Conservation (phyloP, 1,284 basidiomycete genomes). For the Naganishia albida region DNA sequence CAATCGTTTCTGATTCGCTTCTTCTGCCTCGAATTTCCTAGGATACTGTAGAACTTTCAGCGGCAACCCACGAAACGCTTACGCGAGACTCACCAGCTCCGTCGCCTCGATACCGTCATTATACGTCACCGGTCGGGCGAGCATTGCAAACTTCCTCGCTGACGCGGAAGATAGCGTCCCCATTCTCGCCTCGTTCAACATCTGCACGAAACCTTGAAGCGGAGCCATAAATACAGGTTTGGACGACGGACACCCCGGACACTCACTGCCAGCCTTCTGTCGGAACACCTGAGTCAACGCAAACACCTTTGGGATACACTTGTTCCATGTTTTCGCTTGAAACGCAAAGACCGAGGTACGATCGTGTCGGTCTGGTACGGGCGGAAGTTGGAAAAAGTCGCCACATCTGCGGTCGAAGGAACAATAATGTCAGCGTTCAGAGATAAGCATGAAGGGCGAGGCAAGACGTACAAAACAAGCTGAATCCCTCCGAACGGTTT, state of each 20-base stretch:
- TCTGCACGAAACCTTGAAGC: slow-evolving; percentile 74
- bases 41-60: slow-evolving; percentile 1
- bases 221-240: neutral
- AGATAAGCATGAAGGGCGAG: neutral
- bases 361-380: slow-evolving; percentile 61
- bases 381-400: slow-evolving; percentile 93
- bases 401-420: slow-evolving; percentile 55
- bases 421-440: slow-evolving; percentile 58
- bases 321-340: slow-evolving; percentile 73
- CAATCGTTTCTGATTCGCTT: slow-evolving; percentile 70
- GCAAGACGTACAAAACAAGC: slow-evolving; percentile 9
- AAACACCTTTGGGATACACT: slow-evolving; percentile 69
- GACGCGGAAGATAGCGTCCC: slow-evolving; percentile 66
- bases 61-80: too few species aligned
- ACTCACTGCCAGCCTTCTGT: slow-evolving; percentile 55
- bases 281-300: slow-evolving; percentile 83
- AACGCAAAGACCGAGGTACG: slow-evolving; percentile 67
- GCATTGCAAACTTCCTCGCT: slow-evolving; percentile 62
- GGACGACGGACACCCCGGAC: too few species aligned
- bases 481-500: slow-evolving; percentile 83
- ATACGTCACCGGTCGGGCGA: slow-evolving; percentile 58
- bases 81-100: slow-evolving; percentile 62
- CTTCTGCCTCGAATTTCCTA: slow-evolving; percentile 63
- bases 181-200: slow-evolving; percentile 87
- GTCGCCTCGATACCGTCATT: slow-evolving; percentile 31